A percentile compares a stretch with the other conserved stretches of the same genome.
phyloP scores from a whole-genome alignment of 495 filamentous ascomycete species.

The Pyrenula aspistea region DNA sequence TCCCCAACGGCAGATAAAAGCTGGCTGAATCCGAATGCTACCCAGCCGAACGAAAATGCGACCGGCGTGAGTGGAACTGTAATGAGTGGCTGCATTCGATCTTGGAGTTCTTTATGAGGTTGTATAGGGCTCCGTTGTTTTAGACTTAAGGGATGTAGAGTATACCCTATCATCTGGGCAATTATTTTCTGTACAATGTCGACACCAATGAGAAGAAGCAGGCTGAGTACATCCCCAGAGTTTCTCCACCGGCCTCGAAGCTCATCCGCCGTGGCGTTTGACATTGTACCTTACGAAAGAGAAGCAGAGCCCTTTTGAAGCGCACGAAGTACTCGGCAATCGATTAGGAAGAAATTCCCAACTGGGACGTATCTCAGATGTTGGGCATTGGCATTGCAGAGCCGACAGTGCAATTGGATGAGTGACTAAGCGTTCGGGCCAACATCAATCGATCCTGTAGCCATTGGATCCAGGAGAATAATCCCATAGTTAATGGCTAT shows the following conservation, averaged over 20 bases:
- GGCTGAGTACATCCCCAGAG: slow-evolving; percentile 24
- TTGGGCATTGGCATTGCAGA: background rate
- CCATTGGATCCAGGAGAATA: background rate
- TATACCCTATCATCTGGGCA: slow-evolving; percentile 17
- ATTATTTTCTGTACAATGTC: slow-evolving; percentile 34
- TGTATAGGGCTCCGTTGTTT: too few species aligned
- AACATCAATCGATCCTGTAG: background rate
- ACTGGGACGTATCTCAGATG: background rate
- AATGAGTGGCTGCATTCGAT: too few species aligned
- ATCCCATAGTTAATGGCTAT: too few species aligned
- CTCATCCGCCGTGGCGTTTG: background rate
- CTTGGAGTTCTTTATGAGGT: too few species aligned
- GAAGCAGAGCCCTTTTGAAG: background rate
- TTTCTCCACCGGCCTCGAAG: slow-evolving; percentile 14
- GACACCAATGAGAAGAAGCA: slow-evolving; percentile 36
- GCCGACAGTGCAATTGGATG: background rate
- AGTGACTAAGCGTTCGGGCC: background rate
- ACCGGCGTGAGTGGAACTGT: slow-evolving; percentile 25
- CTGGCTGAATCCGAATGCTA: slow-evolving; percentile 28
- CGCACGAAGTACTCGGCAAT: background rate
- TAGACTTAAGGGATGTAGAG: background rate
- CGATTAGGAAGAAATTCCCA: background rate
- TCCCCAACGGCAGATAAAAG: slow-evolving; percentile 31
- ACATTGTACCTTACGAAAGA: background rate
- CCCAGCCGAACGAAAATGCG: slow-evolving; percentile 43